Evolutionary conservation across 2,329 filamentous ascomycete species (phyloP), one percentile per base, ranked within the genome.

Genomic region (Pseudonectria foliicola): DNA sequence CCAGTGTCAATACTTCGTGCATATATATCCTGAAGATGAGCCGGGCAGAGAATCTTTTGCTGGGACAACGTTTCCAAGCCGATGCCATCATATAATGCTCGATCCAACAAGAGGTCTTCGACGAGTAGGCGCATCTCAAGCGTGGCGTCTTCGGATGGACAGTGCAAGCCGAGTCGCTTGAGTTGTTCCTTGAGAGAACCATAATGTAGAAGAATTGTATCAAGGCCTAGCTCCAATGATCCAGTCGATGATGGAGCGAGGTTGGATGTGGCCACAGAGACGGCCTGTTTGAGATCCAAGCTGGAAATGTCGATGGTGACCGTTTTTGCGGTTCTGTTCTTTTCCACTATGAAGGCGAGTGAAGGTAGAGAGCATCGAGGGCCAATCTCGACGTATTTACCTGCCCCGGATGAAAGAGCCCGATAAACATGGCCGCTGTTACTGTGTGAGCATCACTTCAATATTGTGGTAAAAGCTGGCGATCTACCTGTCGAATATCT

Each of bases 231-330:
- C 2, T 42, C 38, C 24, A 45, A 28, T 7, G 40, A 33, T 6
- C 37, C 18, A 21, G 8, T 34, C 11, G 35, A 26, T 1, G 38
- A 37, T 24, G 38, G 13, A 6, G 33, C 7, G 3, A 24, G 25
- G 6, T 43, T 33, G 4, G 36, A 33, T 16, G 67, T 59, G 39
- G 60, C 64, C 25, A 61, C 58, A n/a, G 61, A 63, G 12, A 67
- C 35, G 11, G 42, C 37, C 10, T 39, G 58, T 29, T 62, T 57
- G 33, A 68, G 55, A 13, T 57, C 58, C 25, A 60, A 54, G 35
- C 64, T 66, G n/a, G 35, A 39, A 4, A 55, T 42, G 8, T 49
- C 44, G 10, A 58, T 32, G 4, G 45, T 41, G 7, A 53, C 48
- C 1, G 31, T 43, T 13, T 43, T 48, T 10, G 29, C 34, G 2